phyloP scores from a whole-genome alignment of 306 rosid genomes.

The Cicer chorassanicum region DNA sequence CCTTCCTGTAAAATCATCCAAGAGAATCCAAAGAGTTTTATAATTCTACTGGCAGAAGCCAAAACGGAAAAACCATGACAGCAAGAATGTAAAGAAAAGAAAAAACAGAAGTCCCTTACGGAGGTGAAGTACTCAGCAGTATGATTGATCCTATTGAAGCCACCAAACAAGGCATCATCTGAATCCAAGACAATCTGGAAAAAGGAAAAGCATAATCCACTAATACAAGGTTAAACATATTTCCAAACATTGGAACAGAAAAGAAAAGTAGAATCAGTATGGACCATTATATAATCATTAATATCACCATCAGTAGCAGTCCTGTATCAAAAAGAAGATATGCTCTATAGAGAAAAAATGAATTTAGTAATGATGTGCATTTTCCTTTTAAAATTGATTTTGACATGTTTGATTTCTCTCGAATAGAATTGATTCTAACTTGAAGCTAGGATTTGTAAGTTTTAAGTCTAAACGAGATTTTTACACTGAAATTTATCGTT shows the following conservation, averaged over 20 bases:
- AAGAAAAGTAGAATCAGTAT: conserved; percentile 11
- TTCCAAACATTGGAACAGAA: not conserved
- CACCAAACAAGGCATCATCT: conserved; percentile 74
- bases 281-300: not conserved
- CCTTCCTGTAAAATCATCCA: conserved; percentile 66
- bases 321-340: conserved; percentile 33
- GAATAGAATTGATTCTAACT: too few species aligned
- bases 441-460: too few species aligned
- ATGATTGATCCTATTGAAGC: conserved; percentile 71
- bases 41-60: conserved; percentile 4
- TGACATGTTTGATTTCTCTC: too few species aligned
- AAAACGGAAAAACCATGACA: conserved; percentile 30
- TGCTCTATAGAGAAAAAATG: conserved; percentile 35
- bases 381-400: not conserved
- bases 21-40: conserved; percentile 31
- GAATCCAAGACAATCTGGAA: conserved; percentile 91
- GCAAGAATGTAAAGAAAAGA: conserved; percentile 13
- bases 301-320: not conserved
- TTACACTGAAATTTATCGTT: too few species aligned
- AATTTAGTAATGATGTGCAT: conserved; percentile 26
- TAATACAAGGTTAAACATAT: conserved; percentile 16
- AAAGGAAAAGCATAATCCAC: conserved; percentile 7
- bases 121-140: conserved; percentile 68
- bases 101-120: conserved; percentile 52
- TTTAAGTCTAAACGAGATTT: too few species aligned